These are phyloP conservation scores for Trapa incisa DNA, from an alignment of 345 rosid genomes.

Conservation along the genomic window DNA sequence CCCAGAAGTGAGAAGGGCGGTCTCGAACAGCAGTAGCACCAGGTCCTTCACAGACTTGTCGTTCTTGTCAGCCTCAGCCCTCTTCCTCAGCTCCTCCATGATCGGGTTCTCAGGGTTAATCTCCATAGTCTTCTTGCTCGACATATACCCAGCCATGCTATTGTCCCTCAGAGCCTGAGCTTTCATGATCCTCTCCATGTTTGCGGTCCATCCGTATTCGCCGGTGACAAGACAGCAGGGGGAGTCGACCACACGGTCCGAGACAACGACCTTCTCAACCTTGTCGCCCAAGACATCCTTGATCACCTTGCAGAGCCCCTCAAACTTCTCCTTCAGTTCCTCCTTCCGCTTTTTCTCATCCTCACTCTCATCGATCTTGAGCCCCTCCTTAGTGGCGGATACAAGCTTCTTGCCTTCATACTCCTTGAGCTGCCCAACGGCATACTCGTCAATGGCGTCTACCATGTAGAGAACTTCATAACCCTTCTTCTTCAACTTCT, in stretches of 20 bases:
- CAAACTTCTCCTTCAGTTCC: slow-evolving; percentile 47
- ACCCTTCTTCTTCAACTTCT: slow-evolving; percentile 80
- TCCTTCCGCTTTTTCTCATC: slow-evolving; percentile 74
- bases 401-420: slow-evolving; percentile 79
- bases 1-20: slow-evolving; percentile 72
- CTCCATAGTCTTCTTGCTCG: slow-evolving; percentile 82
- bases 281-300: slow-evolving; percentile 73
- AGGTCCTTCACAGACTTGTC: slow-evolving; percentile 92
- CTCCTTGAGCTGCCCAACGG: slow-evolving; percentile 77
- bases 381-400: slow-evolving; percentile 81
- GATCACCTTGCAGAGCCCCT: slow-evolving; percentile 78
- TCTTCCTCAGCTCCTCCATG: slow-evolving; percentile 86
- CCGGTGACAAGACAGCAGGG: slow-evolving; percentile 85
- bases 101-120: slow-evolving; percentile 75
- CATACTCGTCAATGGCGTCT: slow-evolving; percentile 81
- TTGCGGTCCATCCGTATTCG: slow-evolving; percentile 80
- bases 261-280: slow-evolving; percentile 74
- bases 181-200: slow-evolving; percentile 92
- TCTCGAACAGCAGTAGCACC: slow-evolving; percentile 64
- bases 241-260: slow-evolving; percentile 76
- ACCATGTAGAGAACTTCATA: slow-evolving; percentile 78
- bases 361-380: slow-evolving; percentile 60
- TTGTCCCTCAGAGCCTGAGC: slow-evolving; percentile 78
- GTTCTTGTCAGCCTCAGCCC: slow-evolving; percentile 66
- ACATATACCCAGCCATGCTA: slow-evolving; percentile 88